These are phyloP conservation scores for Nyctanthes arbortristis DNA, from an alignment of 257 asterid genomes.

Conservation along the genomic window DNA sequence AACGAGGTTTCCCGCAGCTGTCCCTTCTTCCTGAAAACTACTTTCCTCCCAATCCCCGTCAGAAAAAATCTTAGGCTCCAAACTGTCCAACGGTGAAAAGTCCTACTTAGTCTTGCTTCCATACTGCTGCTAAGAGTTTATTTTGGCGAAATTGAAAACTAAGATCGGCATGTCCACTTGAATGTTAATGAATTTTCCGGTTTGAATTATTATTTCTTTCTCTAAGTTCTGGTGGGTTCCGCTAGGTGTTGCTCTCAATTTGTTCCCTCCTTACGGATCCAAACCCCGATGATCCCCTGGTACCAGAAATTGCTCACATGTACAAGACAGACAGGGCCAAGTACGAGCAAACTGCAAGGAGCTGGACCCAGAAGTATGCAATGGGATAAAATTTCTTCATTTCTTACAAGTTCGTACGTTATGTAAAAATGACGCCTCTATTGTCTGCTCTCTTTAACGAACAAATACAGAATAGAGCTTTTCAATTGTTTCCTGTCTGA, in stretches of 20 bases:
- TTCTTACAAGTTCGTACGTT: background rate
- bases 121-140: background rate
- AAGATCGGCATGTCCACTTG: background rate
- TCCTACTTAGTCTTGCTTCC: background rate
- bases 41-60: too few species aligned
- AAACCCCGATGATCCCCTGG: constrained; percentile 26
- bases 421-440: background rate
- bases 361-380: constrained; percentile 32
- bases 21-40: too few species aligned
- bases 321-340: constrained; percentile 26
- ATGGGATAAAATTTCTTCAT: constrained; percentile 19
- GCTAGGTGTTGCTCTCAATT: constrained; percentile 27
- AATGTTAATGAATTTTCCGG: too few species aligned
- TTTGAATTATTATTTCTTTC: background rate
- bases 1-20: too few species aligned
- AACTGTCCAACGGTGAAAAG: background rate
- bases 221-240: background rate
- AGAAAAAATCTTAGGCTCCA: background rate
- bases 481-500: background rate
- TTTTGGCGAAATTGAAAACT: background rate
- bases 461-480: background rate
- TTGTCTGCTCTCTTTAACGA: background rate
- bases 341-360: constrained; percentile 25
- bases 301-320: constrained; percentile 32
- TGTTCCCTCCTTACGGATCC: constrained; percentile 29